Evolutionary conservation across 805 yeast species (phyloP), one percentile per base, ranked within the genome.

Genomic region (Hanseniaspora lindneri): DNA sequence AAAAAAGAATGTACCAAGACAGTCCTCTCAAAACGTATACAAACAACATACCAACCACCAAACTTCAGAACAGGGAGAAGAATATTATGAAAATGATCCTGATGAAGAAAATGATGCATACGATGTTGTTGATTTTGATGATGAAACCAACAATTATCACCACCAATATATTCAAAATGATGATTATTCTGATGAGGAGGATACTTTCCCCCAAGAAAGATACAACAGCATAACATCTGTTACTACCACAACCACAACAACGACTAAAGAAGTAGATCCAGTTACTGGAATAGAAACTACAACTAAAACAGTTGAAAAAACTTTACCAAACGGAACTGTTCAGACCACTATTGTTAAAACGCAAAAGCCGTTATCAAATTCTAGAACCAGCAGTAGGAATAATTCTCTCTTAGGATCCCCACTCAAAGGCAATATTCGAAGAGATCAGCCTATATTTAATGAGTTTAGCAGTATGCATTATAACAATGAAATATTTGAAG

Each of bases 291-390:
- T 19, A 35, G 43, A 39, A 19, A 46, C 34, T 2, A 17, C 33
- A 4, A 39, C 44, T 20, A 46, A 44, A 20, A 44, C 41, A 10
- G 28, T 44, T 29, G 64, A 70, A 58, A 69, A 67, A 51, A 75
- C 68, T 4, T 16, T 44, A 4, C 49, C 49, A 7, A 42, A 44
- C 30, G 49, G 49, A 6, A 44, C 47, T 17, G 28, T 34, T 8
- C 25, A 49, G 23, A 44, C 46, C 10, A 39, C 30, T n/a, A 28
- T 36, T 23, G 39, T 23, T 3, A 36, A 23, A 20, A 32, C 33
- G 2, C 50, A 40, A n/a, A 60, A 60, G 59, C 56, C 58, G 9
- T 47, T 54, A 21, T 53, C 60, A 35, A 49, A 58, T 2, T 44
- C 58, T 30, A 55, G 63, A 51, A 42, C 27, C 27, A 44, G 39